Evolutionary conservation across 1,284 basidiomycete genomes (phyloP).

Genomic region (Ceratobasidium sp.): DNA sequence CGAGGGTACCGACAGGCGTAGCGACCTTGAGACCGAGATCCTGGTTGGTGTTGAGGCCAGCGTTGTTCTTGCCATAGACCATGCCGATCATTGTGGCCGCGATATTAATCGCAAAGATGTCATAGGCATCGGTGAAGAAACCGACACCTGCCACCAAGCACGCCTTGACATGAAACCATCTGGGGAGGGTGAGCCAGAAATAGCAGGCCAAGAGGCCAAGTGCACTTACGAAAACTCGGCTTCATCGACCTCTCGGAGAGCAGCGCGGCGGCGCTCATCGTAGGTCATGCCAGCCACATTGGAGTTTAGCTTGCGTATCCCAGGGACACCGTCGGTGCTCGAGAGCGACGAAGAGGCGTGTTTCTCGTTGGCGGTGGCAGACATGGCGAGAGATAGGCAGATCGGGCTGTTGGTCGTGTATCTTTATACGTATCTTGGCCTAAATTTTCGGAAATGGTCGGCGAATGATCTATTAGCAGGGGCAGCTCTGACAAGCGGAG

Average conservation of each 20-base stretch:
- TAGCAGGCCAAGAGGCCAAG: background rate
- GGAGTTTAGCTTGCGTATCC: too few relatives aligned
- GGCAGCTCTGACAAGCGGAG: background rate
- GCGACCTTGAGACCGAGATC: slow-evolving; percentile 75
- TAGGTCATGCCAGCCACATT: slow-evolving; percentile 44
- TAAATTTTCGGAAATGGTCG: slow-evolving; percentile 42
- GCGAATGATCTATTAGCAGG: background rate
- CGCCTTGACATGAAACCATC: slow-evolving; percentile 68
- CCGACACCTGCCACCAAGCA: slow-evolving; percentile 79
- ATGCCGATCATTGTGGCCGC: slow-evolving; percentile 79
- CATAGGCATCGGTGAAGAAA: slow-evolving; percentile 72
- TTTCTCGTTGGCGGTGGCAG: too few relatives aligned
- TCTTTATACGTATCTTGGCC: background rate
- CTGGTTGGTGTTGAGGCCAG: slow-evolving; percentile 67
- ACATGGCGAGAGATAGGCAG: too few relatives aligned
- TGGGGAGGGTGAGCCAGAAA: slow-evolving; percentile 21
- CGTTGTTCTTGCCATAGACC: slow-evolving; percentile 59
- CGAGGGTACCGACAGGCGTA: slow-evolving; percentile 61
- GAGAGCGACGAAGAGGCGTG: too few relatives aligned
- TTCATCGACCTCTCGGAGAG: slow-evolving; percentile 79
- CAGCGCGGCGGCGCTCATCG: slow-evolving; percentile 68
- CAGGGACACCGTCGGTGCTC: too few relatives aligned
- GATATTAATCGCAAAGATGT: slow-evolving; percentile 67
- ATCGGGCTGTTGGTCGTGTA: too few relatives aligned
- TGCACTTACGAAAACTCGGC: slow-evolving; percentile 69